Percentiles rank a stretch among this genome's conserved stretches.
These are phyloP conservation scores for Zoysia japonica DNA, from an alignment of 176 grass and related monocot genomes.

Conservation along the genomic window DNA sequence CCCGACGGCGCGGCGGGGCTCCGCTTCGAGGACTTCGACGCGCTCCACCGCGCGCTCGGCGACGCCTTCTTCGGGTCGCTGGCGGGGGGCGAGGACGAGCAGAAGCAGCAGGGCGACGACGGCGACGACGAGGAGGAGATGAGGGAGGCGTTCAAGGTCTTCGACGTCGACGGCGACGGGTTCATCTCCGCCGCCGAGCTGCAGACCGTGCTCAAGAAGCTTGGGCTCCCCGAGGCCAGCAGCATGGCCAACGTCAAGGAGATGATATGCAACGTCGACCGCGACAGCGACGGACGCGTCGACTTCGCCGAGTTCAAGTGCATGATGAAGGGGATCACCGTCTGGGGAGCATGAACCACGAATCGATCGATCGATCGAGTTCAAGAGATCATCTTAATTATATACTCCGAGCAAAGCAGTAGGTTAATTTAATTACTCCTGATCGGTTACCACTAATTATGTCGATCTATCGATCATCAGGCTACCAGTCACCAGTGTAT, in stretches of 20 bases:
- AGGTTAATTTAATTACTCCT: no score
- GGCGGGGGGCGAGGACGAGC: neutral
- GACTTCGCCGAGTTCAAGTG: slow-evolving; percentile 69
- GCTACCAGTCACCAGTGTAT: no score
- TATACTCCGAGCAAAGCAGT: no score
- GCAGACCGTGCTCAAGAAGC: slow-evolving; percentile 65
- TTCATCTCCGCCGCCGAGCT: slow-evolving; percentile 38
- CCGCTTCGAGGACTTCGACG: slow-evolving; percentile 62
- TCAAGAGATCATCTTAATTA: no score
- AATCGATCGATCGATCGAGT: no score
- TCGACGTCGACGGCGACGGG: slow-evolving; percentile 63
- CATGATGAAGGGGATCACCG: slow-evolving; percentile 67
- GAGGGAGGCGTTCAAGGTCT: slow-evolving; percentile 73
- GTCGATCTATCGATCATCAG: no score
- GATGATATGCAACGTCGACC: slow-evolving; percentile 78
- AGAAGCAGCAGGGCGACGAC: neutral
- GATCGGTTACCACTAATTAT: no score
- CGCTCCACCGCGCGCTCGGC: slow-evolving; percentile 65
- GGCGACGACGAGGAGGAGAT: slow-evolving; percentile 49
- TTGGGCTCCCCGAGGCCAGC: slow-evolving; percentile 54
- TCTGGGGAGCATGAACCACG: slow-evolving; percentile 35
- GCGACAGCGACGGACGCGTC: slow-evolving; percentile 53
- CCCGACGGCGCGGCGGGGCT: slow-evolving; percentile 52
- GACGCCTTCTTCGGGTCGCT: slow-evolving; percentile 55
- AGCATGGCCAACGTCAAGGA: slow-evolving; percentile 51